Evolutionary conservation across 2,329 filamentous ascomycete genomes (phyloP).

Genomic region (Podosphaera aphanis): DNA sequence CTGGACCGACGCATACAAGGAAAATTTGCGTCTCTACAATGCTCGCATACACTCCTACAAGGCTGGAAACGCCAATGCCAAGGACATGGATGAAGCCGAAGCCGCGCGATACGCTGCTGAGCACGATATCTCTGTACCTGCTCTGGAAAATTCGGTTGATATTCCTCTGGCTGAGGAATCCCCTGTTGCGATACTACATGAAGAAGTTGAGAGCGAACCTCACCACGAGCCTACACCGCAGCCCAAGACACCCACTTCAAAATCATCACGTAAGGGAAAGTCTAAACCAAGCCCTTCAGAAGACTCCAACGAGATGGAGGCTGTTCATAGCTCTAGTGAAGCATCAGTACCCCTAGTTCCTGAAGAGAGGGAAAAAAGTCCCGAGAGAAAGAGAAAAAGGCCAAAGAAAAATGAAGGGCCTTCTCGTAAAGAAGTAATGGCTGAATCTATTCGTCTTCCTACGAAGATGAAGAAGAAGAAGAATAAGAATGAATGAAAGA

Average conservation of each 20-base stretch:
- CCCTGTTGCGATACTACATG: constrained; percentile 10
- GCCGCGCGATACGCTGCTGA: constrained; percentile 36
- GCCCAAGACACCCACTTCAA: constrained; percentile 32
- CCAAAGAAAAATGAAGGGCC: constrained; percentile 24
- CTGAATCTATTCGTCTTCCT: constrained; percentile 11
- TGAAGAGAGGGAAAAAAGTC: constrained; percentile 19
- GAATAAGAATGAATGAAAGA: not conserved
- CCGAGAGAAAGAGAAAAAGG: constrained; percentile 40
- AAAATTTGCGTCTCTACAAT: constrained; percentile 42
- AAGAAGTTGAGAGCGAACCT: constrained; percentile 16
- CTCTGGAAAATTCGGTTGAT: constrained; percentile 18
- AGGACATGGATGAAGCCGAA: constrained; percentile 36
- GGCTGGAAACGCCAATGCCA: constrained; percentile 31
- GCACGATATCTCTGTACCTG: constrained; percentile 24
- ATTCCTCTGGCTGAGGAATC: constrained; percentile 28
- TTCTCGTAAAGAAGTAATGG: constrained; percentile 23
- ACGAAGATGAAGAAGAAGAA: constrained; percentile 15
- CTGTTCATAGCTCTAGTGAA: constrained; percentile 2
- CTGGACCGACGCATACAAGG: constrained; percentile 44
- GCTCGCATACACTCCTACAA: constrained; percentile 42
- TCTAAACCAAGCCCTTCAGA: constrained; percentile 16
- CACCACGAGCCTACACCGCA: constrained; percentile 22
- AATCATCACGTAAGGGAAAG: constrained; percentile 19
- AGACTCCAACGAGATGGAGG: constrained; percentile 7
- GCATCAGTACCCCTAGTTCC: constrained; percentile 1